Percentiles rank a stretch among this genome's conserved stretches.
phyloP scores from a whole-genome alignment of 306 rosid genomes.

The Corylus avellana region DNA sequence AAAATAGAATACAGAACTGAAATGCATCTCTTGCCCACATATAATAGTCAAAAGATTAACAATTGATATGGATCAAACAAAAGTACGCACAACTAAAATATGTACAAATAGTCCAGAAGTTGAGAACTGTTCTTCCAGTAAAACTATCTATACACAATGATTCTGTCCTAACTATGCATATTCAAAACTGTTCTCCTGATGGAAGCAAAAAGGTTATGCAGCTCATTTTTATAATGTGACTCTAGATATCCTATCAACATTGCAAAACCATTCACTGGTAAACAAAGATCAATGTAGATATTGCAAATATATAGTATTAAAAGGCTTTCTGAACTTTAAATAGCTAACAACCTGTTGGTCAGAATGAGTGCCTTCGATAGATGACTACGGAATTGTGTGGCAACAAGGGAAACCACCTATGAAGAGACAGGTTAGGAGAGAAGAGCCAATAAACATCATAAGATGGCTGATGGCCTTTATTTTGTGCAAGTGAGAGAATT shows the following conservation, averaged over 20 bases:
- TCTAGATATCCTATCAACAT: background rate
- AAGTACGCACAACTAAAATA: background rate
- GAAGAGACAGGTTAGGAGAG: conserved; percentile 14
- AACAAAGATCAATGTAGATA: background rate
- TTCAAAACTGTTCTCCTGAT: background rate
- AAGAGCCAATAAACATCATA: conserved; percentile 18
- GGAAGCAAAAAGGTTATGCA: background rate
- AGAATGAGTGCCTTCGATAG: conserved; percentile 76
- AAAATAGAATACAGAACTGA: too few relatives aligned
- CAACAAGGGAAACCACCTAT: conserved; percentile 79
- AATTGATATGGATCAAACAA: background rate
- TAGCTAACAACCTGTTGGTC: conserved; percentile 72
- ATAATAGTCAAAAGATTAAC: background rate
- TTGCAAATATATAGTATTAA: background rate
- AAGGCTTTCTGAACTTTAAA: conserved; percentile 12
- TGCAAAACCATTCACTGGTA: background rate
- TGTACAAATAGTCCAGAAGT: background rate
- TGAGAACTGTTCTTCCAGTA: background rate
- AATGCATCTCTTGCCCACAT: background rate
- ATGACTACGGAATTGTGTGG: conserved; percentile 78
- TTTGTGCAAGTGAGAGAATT: conserved; percentile 3
- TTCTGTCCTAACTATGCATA: background rate
- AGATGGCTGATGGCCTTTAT: conserved; percentile 20
- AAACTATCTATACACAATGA: background rate
- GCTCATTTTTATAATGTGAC: background rate